Percentiles rank a stretch among this genome's conserved stretches.
These are phyloP conservation scores for Agrocybe chaxingu DNA, from an alignment of 768 basidiomycete genomes.

Conservation along the genomic window DNA sequence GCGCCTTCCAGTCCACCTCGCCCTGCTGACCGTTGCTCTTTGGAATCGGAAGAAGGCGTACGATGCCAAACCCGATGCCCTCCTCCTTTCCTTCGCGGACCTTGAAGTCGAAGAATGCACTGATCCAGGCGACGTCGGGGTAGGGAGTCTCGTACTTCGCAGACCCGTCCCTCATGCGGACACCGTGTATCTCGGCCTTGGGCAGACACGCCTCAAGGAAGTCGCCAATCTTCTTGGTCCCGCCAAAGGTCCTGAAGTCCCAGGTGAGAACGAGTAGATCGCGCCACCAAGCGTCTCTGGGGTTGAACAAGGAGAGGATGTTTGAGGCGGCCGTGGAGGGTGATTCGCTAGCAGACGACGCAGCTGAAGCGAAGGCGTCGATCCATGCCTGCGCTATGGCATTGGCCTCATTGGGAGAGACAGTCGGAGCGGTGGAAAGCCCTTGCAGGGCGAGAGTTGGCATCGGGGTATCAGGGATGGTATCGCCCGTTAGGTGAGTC, in stretches of 20 bases:
- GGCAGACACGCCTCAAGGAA: constrained; percentile 40
- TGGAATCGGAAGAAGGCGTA: constrained; percentile 41
- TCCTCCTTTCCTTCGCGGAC: constrained; percentile 21
- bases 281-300: constrained; percentile 35
- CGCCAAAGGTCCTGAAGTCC: constrained; percentile 47
- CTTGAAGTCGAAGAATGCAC: constrained; percentile 43
- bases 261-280: constrained; percentile 52
- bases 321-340: no score
- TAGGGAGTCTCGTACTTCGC: constrained; percentile 27
- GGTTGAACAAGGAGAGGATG: no score
- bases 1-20: constrained; percentile 44
- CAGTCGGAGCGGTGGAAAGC: no score
- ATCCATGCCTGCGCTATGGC: no score
- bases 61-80: constrained; percentile 40
- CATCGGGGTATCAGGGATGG: no score
- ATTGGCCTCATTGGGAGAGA: no score
- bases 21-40: no score
- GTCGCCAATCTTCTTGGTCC: constrained; percentile 28
- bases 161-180: neutral
- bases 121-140: constrained; percentile 45
- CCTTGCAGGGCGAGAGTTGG: no score
- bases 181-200: neutral
- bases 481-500: no score
- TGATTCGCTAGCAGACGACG: no score
- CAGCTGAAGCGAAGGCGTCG: no score